Base-by-base conservation (phyloP, 2,329 filamentous ascomycete genomes). In the Alternaria infectoria region DNA sequence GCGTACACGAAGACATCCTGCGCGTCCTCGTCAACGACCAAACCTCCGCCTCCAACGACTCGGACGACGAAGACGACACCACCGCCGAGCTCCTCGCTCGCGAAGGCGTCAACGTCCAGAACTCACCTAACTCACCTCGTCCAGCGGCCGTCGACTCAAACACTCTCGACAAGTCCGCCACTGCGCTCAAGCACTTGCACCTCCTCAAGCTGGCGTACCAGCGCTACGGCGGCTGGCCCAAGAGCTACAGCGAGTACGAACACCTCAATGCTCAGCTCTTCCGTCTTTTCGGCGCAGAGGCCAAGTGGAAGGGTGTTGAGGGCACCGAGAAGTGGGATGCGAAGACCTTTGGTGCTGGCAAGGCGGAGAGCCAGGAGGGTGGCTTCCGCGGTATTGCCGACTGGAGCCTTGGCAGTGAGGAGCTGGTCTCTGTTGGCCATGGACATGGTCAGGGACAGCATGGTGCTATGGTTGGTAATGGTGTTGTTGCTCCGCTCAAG, bases 311-410 rank as follows among this genome's bases (percentile, higher is more conserved):
- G 68, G 80, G 78, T 1, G 72, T 80, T 0, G 79, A 82, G 61
- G 82, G 82, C 1, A 80, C 83, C 0, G 83, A 85, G 75, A 84
- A 83, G 74, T 85, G 83, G 84, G 73, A 79, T 57, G 72, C 81
- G 12, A 83, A 84, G 72, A 75, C 69, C 0, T 85, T 81, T 68
- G 83, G 83, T 0, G 58, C 62, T 8, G 84, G 84, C 4, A 84
- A 83, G 74, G 84, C 84, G 2, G 81, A 84, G 73, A 76, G 74
- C 15, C 70, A 77, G 69, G 74, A 80, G 21, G 80, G 78, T 12
- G 65, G 63, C 6, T 80, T 82, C 64, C 66, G 62, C 30, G 72
- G 74, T 3, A 68, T 75, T 8, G 61, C 63, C 21, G 72, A 78
- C 52, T 80, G 78, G 80, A 70, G 74, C n/a, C 68, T 75, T 63